Conservation (phyloP, 345 rosid genomes). For the Moricandia arvensis region DNA sequence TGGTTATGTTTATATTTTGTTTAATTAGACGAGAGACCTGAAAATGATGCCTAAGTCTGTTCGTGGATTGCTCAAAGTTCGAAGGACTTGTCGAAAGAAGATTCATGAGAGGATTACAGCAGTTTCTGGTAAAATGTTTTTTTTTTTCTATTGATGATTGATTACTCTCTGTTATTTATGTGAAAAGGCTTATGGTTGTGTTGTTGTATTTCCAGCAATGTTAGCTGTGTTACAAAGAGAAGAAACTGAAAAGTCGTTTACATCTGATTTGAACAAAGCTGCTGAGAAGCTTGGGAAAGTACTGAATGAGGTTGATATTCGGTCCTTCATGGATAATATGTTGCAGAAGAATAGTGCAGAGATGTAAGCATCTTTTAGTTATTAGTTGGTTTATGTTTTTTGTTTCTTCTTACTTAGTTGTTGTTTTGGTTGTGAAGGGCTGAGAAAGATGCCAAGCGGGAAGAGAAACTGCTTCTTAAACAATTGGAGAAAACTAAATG, state of each 20-base stretch:
- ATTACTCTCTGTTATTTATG: not conserved
- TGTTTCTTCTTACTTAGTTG: not conserved
- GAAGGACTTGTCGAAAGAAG: slow-evolving; percentile 75
- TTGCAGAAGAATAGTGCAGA: slow-evolving; percentile 51
- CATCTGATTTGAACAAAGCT: slow-evolving; percentile 45
- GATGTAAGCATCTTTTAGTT: slow-evolving; percentile 47
- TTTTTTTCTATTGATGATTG: not conserved
- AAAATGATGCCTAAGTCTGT: slow-evolving; percentile 61
- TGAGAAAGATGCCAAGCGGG: slow-evolving; percentile 58
- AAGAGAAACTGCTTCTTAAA: slow-evolving; percentile 59
- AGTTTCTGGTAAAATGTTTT: slow-evolving; percentile 67
- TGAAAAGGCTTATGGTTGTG: slow-evolving; percentile 23
- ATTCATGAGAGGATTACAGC: slow-evolving; percentile 80
- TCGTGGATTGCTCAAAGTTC: slow-evolving; percentile 57
- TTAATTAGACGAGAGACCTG: slow-evolving; percentile 58
- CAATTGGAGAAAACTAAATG: slow-evolving; percentile 68
- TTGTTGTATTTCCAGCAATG: slow-evolving; percentile 53
- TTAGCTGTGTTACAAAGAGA: slow-evolving; percentile 48
- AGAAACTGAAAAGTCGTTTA: slow-evolving; percentile 37
- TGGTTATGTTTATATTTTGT: no score
- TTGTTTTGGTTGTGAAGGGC: slow-evolving; percentile 40
- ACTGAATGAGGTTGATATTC: slow-evolving; percentile 59
- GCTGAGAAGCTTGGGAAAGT: slow-evolving; percentile 62
- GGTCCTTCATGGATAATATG: slow-evolving; percentile 51
- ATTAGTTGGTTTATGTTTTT: slow-evolving; percentile 4